Conservation (phyloP, 208 protist genomes). For the Naegleria lovaniensis region DNA sequence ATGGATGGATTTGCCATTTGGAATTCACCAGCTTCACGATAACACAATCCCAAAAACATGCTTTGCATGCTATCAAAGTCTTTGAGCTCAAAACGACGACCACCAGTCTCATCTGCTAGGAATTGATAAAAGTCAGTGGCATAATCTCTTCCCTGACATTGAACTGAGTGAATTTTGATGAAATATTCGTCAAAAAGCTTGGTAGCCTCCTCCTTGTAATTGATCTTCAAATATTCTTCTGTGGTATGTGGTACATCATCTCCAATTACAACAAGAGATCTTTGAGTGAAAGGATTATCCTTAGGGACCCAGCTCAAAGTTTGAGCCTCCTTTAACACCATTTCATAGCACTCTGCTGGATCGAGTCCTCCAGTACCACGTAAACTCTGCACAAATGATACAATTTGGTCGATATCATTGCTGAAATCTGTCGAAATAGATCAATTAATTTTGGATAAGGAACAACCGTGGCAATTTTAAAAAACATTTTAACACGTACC, state of each 20-base stretch:
- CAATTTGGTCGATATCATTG: not conserved
- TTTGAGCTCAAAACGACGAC: not conserved
- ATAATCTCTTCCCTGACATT: not conserved
- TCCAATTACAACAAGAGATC: not conserved
- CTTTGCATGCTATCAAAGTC: not conserved
- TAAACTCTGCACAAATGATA: not conserved
- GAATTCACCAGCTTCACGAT: constrained; percentile 1
- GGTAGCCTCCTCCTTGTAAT: not conserved
- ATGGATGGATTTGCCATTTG: not conserved
- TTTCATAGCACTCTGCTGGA: not conserved
- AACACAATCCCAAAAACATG: constrained; percentile 6
- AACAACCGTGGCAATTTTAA: no score
- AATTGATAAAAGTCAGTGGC: not conserved
- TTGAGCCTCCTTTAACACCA: not conserved
- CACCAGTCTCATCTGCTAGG: not conserved
- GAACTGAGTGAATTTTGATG: not conserved
- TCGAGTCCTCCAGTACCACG: not conserved
- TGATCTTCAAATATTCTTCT: constrained; percentile 12
- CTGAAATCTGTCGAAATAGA: not conserved
- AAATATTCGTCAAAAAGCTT: not conserved
- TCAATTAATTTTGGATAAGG: no score
- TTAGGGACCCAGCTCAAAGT: not conserved
- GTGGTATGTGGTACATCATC: not conserved
- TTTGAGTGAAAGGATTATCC: not conserved
- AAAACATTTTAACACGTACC: no score